Evolutionary conservation across 495 filamentous ascomycete species (phyloP), one percentile per base, ranked within the genome.

Genomic region (Schizothecium vesticola): DNA sequence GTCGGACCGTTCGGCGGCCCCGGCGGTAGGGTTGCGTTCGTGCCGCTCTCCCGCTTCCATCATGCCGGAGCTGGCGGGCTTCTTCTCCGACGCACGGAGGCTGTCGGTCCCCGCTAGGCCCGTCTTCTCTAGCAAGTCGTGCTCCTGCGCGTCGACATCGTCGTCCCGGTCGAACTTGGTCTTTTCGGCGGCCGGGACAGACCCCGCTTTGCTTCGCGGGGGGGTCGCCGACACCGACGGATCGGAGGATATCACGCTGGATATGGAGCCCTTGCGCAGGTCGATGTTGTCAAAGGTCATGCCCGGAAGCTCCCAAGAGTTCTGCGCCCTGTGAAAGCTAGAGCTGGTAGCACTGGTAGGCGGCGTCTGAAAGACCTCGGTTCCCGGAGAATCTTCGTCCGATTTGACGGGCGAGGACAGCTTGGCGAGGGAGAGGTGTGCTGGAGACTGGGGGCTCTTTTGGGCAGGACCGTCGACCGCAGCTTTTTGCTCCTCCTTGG

Each of bases 271-370:
- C 69, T 83, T 83, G 23, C 80, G 73, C 28, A 60, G 64, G 62
- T 77, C 71, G 21, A 66, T 61, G 23, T 72, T 67, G 21, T 80
- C 78, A 56, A 79, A 80, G 24, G 79, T 74, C 16, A 85, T 76
- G 25, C 80, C 80, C 28, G 87, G 84, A 36, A 86, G 70, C 64
- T 86, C 84, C 80, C 85, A 86, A 11, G 83, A 80, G 59, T 83
- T 76, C 61, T 85, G 81, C 12, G 77, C 74, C 59, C 78, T 82
- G 33, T 84, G 83, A 64, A 84, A 83, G 43, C 76, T 80, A 3
- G 79, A 75, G n/a, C 76, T 72, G 13, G 78, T 80, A 11, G 79
- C 80, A 59, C 74, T 81, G 23, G 78, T 80, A 3, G 80, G 82
- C 0, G 81, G 82, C 3, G 82, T 84, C 70, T 82, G 79, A 66